Evolutionary conservation across 2,329 filamentous ascomycete species (phyloP), one percentile per base, ranked within the genome.

Genomic region (Teratosphaeria destructans): DNA sequence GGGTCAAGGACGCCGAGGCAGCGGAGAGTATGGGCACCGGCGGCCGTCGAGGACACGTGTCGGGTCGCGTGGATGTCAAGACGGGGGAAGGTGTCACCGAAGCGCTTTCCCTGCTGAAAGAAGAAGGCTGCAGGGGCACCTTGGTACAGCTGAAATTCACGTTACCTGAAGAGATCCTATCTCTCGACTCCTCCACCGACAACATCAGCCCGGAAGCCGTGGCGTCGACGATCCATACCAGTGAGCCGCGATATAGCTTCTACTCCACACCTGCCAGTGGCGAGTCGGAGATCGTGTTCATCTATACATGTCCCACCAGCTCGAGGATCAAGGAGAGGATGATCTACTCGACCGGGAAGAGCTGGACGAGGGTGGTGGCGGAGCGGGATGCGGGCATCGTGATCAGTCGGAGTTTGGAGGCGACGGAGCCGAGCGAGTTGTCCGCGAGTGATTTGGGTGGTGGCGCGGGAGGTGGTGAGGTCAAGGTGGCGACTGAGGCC

Each of bases 301-400:
- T 94, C 71, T 93, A 91, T 76, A 93, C 89, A 5, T 91, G 88
- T 72, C 90, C 90, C 0, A 77, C 82, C 0, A 82, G 78, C 32
- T 84, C 81, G 57, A 89, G 85, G 75, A 88, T 94, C 77, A 92
- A 90, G 77, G 87, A 88, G 75, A 81, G 89, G 64, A 95, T 95
- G 90, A 75, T 94, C 69, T 94, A 94, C 72, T 88, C 89, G 27
- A 82, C 81, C 58, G 66, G 68, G 55, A 72, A 72, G 59, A 81
- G 79, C 60, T 78, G 83, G 66, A 75, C 76, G 32, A 77, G 78
- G 27, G 87, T 89, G 3, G 77, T 91, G 34, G 89, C 88, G 19
- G 82, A 85, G 67, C 75, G 75, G 39, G 83, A 89, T 65, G 86
- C 83, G 1, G 85, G 85, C 0, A 69, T 93, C 56, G 79, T 77